Base-by-base conservation (phyloP, 352 stramenopile species). In the Phytophthora sp. region DNA sequence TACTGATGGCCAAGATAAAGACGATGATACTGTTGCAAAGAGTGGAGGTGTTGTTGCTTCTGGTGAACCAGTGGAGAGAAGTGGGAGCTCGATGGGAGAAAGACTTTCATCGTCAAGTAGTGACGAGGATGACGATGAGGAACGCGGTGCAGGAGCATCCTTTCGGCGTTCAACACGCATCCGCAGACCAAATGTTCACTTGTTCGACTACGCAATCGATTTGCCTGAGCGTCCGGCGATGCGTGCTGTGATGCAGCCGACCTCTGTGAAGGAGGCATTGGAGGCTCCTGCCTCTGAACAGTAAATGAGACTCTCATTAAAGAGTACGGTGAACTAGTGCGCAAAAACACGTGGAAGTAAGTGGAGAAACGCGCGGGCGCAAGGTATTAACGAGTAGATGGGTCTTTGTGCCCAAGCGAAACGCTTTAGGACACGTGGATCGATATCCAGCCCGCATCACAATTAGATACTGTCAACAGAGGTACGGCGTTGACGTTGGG, bases 401-500 rank as follows among this genome's bases (percentile, higher is more conserved):
- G 39, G 29, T 62, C 6, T 62, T 45, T 29, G 54, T 62, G 4
- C 20, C 29, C 1, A 62, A 62, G 2, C 13, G 20, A 2, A 44
- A 53, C 30, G 12, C 54, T 2, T 20, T 18, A 11, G 54, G 41
- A 11, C 4, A 53, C 2, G 54, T 53, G 0, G 39, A 27, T 2
- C 39, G 41, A 15, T 21, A 54, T 31, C 41, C 39, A 3, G 21
- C 54, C 21, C 41, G 54, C 1, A 62, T 62, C 12, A 36, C 54
- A 9, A 54, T 62, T 13, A 53, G 53, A 12, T 27, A 41, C 6
- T 62, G 54, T 12, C 54, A 62, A 8, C 20, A 62, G 31, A 20
- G 27, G 9, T 53, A 45, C 20, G 54, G 29, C 9, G n/a, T n/a
- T n/a, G n/a, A n/a, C 38, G 18, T n/a, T 62, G 54, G 39, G 41